Conservation (phyloP, 106 monocot genomes). For the Triglochin maritima region DNA sequence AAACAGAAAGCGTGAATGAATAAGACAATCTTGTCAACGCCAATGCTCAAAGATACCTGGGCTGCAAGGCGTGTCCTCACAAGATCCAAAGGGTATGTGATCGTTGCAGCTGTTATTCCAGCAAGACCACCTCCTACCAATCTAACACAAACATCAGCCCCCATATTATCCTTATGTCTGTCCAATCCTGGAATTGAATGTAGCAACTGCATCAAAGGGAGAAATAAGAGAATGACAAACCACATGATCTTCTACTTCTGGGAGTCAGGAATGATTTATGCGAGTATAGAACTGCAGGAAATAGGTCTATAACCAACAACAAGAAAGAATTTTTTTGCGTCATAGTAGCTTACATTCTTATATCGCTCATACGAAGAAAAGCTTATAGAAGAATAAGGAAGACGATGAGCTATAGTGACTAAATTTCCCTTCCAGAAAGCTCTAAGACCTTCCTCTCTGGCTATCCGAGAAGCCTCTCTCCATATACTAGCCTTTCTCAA, state of each 20-base stretch:
- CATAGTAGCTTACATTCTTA: conserved; percentile 37
- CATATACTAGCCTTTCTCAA: conserved; percentile 51
- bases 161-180: conserved; percentile 28
- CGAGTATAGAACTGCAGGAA: neutral
- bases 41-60: conserved; percentile 34
- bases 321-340: neutral
- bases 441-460: conserved; percentile 65
- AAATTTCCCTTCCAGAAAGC: conserved; percentile 94
- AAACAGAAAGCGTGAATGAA: neutral
- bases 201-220: conserved; percentile 38
- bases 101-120: conserved; percentile 75
- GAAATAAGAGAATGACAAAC: neutral
- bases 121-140: conserved; percentile 67
- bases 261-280: no score
- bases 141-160: conserved; percentile 42
- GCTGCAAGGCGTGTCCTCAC: conserved; percentile 84
- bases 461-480: conserved; percentile 65
- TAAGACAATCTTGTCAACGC: neutral
- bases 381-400: conserved; percentile 86
- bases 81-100: conserved; percentile 79
- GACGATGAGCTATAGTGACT: conserved; percentile 73
- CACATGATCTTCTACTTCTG: no score
- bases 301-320: neutral
- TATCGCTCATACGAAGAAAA: conserved; percentile 85
- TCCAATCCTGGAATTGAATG: conserved; percentile 43